phyloP scores from a whole-genome alignment of 768 basidiomycete species.

The Trametes meyenii region DNA sequence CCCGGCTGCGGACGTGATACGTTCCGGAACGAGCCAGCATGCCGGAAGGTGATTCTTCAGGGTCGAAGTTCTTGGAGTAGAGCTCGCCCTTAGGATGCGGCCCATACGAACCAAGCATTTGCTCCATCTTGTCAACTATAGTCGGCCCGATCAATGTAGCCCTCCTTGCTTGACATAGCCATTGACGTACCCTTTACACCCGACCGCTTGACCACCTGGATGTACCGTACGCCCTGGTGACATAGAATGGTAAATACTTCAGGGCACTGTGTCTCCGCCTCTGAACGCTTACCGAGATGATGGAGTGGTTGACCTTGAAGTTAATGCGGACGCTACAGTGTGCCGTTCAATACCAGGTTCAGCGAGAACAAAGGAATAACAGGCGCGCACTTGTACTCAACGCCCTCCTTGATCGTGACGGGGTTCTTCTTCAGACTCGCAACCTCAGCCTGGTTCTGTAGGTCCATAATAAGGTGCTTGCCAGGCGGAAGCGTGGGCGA shows the following conservation, averaged over 20 bases:
- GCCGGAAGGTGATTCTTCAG: conserved; percentile 71
- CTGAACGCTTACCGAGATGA: conserved; percentile 65
- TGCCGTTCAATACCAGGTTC: conserved; percentile 4
- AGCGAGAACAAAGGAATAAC: background rate
- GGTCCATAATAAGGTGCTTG: conserved; percentile 68
- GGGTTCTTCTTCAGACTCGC: conserved; percentile 77
- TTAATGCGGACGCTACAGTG: conserved; percentile 68
- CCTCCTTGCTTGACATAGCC: conserved; percentile 7
- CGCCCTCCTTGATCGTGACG: conserved; percentile 77
- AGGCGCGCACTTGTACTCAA: conserved; percentile 79
- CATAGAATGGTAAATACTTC: conserved; percentile 19
- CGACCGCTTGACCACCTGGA: conserved; percentile 85
- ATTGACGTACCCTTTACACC: conserved; percentile 64
- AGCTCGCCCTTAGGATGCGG: conserved; percentile 65
- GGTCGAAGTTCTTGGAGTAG: conserved; percentile 76
- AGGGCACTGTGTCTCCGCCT: background rate
- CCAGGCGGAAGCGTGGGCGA: conserved; percentile 67
- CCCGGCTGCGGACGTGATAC: conserved; percentile 78
- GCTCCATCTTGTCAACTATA: conserved; percentile 89
- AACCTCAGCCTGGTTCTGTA: conserved; percentile 52
- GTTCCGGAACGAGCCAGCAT: conserved; percentile 80
- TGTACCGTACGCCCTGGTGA: conserved; percentile 74
- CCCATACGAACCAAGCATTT: conserved; percentile 95
- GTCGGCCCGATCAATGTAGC: background rate
- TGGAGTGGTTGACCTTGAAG: conserved; percentile 88